A percentile compares a stretch with the other conserved stretches of the same genome.
These are phyloP conservation scores for Nakazawaea laoshanensis DNA, from an alignment of 805 yeast species.

Conservation along the genomic window DNA sequence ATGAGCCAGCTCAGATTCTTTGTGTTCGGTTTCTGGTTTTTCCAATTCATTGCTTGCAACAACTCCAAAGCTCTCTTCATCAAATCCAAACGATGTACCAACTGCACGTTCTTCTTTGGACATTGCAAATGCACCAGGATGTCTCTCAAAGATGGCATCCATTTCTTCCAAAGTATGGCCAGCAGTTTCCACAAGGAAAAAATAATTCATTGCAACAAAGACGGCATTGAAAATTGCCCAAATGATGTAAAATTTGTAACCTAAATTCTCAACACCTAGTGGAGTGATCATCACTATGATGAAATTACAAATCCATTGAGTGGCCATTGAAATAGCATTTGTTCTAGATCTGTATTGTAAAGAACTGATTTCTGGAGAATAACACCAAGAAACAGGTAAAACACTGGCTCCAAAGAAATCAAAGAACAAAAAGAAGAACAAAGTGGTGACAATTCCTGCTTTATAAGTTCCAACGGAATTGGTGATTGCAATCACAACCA, in stretches of 20 bases:
- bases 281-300: slow-evolving; percentile 67
- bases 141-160: slow-evolving; percentile 21
- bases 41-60: neutral
- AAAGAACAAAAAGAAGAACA: slow-evolving; percentile 41
- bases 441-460: slow-evolving; percentile 18
- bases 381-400: slow-evolving; percentile 54
- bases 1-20: too few species aligned
- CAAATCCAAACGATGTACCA: slow-evolving; percentile 6
- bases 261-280: slow-evolving; percentile 25
- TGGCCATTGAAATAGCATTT: slow-evolving; percentile 53
- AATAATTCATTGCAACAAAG: slow-evolving; percentile 35
- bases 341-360: slow-evolving; percentile 53
- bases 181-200: slow-evolving; percentile 38
- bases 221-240: slow-evolving; percentile 29
- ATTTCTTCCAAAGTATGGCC: slow-evolving; percentile 40
- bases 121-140: slow-evolving; percentile 5
- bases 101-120: slow-evolving; percentile 7
- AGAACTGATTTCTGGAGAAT: slow-evolving; percentile 58
- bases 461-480: slow-evolving; percentile 18
- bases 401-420: slow-evolving; percentile 48
- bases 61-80: slow-evolving; percentile 5
- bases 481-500: slow-evolving; percentile 27
- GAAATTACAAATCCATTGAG: slow-evolving; percentile 60
- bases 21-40: slow-evolving; percentile 6
- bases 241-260: slow-evolving; percentile 9